phyloP scores from a whole-genome alignment of 2,329 filamentous ascomycete genomes.

The Aspergillus sp. region DNA sequence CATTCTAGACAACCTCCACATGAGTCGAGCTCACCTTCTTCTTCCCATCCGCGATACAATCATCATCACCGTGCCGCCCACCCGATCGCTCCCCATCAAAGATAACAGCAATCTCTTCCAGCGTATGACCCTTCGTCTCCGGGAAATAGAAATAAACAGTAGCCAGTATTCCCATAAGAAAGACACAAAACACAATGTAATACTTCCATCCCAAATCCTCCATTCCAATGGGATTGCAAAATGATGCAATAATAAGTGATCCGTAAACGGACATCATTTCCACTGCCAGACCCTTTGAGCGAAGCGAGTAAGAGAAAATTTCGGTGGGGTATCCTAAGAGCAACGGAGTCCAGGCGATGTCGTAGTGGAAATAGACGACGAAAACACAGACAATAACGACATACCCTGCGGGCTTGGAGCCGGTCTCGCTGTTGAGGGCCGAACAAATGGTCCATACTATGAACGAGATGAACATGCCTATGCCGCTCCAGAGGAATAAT shows the following conservation, averaged over 20 bases:
- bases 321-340: constrained; percentile 48
- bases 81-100: constrained; percentile 17
- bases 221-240: constrained; percentile 34
- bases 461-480: constrained; percentile 49
- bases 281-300: constrained; percentile 50
- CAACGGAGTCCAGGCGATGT: constrained; percentile 22
- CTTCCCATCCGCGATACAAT: too few species aligned
- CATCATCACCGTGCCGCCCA: too few species aligned
- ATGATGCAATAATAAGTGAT: constrained; percentile 12
- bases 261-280: constrained; percentile 38
- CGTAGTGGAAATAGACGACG: constrained; percentile 48
- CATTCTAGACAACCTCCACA: too few species aligned
- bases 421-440: constrained; percentile 36
- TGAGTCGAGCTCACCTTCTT: fast-evolving
- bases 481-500: constrained; percentile 46
- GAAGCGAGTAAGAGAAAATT: constrained; percentile 53
- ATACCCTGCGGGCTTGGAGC: constrained; percentile 34
- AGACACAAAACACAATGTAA: constrained; percentile 42
- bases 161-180: constrained; percentile 32
- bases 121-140: constrained; percentile 35
- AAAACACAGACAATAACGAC: constrained; percentile 39
- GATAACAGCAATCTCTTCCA: constrained; percentile 40
- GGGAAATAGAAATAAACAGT: constrained; percentile 41
- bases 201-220: constrained; percentile 39
- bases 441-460: constrained; percentile 46